phyloP scores from a whole-genome alignment of 192 early-diverging fungal genomes.

The Allomyces macrogynus region DNA sequence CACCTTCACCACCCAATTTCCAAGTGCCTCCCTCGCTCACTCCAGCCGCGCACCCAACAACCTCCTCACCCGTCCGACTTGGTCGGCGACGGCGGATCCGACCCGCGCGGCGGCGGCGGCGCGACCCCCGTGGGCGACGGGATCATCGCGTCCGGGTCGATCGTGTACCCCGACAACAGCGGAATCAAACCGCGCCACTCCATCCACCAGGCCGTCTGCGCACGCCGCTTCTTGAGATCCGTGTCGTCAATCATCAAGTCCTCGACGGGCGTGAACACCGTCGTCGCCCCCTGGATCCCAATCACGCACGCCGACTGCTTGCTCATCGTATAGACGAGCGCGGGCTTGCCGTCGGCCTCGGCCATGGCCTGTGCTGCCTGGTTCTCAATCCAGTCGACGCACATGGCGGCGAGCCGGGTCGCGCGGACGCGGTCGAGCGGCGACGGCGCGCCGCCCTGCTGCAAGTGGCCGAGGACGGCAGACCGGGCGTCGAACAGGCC shows the following conservation, averaged over 20 bases:
- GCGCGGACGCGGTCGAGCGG: constrained; percentile 95
- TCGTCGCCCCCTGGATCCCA: constrained; percentile 27
- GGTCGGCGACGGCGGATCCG: too few relatives aligned
- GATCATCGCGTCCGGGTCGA: not conserved
- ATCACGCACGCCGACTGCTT: constrained; percentile 21
- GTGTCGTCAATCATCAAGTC: constrained; percentile 9
- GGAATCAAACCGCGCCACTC: not conserved
- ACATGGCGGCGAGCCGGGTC: constrained; percentile 57
- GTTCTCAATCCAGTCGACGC: constrained; percentile 15
- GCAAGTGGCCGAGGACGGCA: constrained; percentile 79
- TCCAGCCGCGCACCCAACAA: too few relatives aligned
- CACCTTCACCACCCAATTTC: too few relatives aligned
- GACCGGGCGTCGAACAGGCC: constrained; percentile 79
- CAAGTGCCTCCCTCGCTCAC: too few relatives aligned
- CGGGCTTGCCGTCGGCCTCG: not conserved
- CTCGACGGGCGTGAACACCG: constrained; percentile 25
- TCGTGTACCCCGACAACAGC: not conserved
- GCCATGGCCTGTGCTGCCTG: not conserved
- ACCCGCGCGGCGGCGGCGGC: too few relatives aligned
- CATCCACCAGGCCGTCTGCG: not conserved
- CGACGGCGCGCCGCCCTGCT: constrained; percentile 81
- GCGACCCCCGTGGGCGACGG: too few relatives aligned
- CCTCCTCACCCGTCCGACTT: too few relatives aligned
- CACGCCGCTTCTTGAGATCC: not conserved
- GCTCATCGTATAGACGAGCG: constrained; percentile 15